Evolutionary conservation across 1,284 basidiomycete species (phyloP), one percentile per base, ranked within the genome.

Genomic region (Hymenochaete sp.): DNA sequence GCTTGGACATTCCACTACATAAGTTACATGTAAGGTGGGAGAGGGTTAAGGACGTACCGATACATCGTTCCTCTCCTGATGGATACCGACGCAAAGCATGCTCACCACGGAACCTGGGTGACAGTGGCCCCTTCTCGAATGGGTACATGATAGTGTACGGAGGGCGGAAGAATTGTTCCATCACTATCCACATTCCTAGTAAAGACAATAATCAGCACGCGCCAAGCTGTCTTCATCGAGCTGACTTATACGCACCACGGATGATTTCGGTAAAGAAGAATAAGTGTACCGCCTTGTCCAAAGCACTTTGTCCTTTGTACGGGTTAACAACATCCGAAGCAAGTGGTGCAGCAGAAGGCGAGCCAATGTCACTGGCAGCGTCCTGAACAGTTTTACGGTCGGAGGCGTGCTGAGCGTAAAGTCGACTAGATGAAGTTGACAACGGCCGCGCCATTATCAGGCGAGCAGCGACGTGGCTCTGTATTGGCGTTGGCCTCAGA

Each of bases 191-290:
- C 90, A 98, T 95, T 58, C 95, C 93, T 96, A 55, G 11, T 49
- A 37, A 8, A n/a, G 14, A n/a, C 5, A 35, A 35, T 16, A 35
- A 35, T 16, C 39, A 32, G 44, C 44, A 25, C 42, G 32, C 8
- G 38, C 35, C 19, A 22, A 14, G 36, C 25, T 39, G 38, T 27
- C 22, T 26, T 24, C 29, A 26, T 21, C 27, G 16, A 19, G 16
- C 16, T 47, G n/a, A n/a, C n/a, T n/a, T n/a, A n/a, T n/a, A n/a
- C 75, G 54, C 59, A 92, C 93, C 93, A 71, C 95, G 75, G 55
- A 95, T 69, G 57, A 98, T 97, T 68, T 99, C 96, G 50, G 95
- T 98, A 65, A 99, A 93, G 77, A 99, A 98, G 76, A 98, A 98
- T 42, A 97, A 62, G 64, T 95, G 87, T 38, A 88, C 84, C 32